These are phyloP conservation scores for Warburgia ugandensis DNA, from an alignment of 164 flowering plant species.

Conservation along the genomic window DNA sequence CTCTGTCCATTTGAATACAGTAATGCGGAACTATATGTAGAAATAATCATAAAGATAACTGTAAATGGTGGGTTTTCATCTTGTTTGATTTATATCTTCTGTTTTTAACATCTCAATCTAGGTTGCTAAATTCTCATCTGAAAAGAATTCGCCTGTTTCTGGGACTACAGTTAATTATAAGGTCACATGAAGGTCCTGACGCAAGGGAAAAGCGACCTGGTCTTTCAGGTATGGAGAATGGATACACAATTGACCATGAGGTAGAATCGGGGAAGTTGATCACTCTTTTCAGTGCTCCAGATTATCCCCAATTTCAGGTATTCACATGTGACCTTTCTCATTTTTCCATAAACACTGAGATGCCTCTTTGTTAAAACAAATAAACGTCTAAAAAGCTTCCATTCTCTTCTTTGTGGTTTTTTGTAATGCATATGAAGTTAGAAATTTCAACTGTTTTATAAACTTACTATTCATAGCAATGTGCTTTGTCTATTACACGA, in stretches of 20 bases:
- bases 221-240: conserved; percentile 72
- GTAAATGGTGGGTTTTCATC: no score
- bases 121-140: conserved; percentile 5
- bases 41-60: no score
- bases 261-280: conserved; percentile 85
- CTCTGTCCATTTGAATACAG: no score
- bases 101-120: no score
- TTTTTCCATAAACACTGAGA: background rate
- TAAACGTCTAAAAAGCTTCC: no score
- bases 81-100: no score
- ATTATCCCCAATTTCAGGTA: conserved; percentile 98
- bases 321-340: background rate
- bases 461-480: background rate
- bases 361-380: background rate
- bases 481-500: no score
- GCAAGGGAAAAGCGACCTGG: conserved; percentile 87
- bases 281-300: conserved; percentile 95
- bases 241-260: conserved; percentile 91
- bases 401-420: background rate
- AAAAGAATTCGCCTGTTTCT: conserved; percentile 9
- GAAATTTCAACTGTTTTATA: background rate
- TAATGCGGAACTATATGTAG: no score
- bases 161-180: conserved; percentile 69
- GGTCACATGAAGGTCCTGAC: conserved; percentile 99
- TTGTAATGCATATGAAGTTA: background rate